Percentiles rank a stretch among this genome's conserved stretches.
Evolutionary conservation across 2,329 filamentous ascomycete genomes (phyloP).

Genomic region (Dactylellina drechsleri): DNA sequence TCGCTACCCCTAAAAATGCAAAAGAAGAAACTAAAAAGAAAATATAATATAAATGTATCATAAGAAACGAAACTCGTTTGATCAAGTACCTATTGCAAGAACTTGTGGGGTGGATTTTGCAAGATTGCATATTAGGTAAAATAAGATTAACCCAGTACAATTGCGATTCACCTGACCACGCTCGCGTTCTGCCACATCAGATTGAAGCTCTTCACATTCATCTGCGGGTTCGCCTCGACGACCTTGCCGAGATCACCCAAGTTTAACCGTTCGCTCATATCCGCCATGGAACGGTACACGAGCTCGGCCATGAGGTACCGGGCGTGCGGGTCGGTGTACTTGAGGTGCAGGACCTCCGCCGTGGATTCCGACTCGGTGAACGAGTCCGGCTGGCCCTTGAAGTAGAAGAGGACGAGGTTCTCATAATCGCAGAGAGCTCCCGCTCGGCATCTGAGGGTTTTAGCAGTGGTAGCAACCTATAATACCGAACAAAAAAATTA

Average conservation of each 20-base stretch:
- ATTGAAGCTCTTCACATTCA: slow-evolving; percentile 51
- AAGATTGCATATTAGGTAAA: background rate
- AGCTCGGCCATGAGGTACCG: slow-evolving; percentile 53
- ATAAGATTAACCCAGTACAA: background rate
- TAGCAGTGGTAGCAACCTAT: slow-evolving; percentile 48
- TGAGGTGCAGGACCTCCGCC: slow-evolving; percentile 51
- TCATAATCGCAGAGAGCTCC: slow-evolving; percentile 54
- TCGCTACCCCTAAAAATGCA: too few species aligned
- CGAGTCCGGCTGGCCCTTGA: slow-evolving; percentile 51
- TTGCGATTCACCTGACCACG: slow-evolving; percentile 38
- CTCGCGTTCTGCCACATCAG: slow-evolving; percentile 49
- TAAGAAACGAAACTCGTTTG: background rate
- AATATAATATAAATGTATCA: background rate
- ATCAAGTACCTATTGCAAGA: background rate
- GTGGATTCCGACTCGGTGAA: slow-evolving; percentile 50
- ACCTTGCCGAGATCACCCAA: slow-evolving; percentile 49
- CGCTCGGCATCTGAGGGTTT: slow-evolving; percentile 47
- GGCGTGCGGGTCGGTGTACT: slow-evolving; percentile 51
- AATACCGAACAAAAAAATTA: background rate
- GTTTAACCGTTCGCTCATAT: slow-evolving; percentile 52
- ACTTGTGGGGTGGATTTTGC: background rate
- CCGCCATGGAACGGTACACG: slow-evolving; percentile 50
- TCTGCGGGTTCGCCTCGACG: slow-evolving; percentile 53
- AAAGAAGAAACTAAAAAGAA: background rate
- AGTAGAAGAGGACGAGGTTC: slow-evolving; percentile 54